These are phyloP conservation scores for Arthroderma uncinatum DNA, from an alignment of 2,329 filamentous ascomycete species.

Conservation along the genomic window DNA sequence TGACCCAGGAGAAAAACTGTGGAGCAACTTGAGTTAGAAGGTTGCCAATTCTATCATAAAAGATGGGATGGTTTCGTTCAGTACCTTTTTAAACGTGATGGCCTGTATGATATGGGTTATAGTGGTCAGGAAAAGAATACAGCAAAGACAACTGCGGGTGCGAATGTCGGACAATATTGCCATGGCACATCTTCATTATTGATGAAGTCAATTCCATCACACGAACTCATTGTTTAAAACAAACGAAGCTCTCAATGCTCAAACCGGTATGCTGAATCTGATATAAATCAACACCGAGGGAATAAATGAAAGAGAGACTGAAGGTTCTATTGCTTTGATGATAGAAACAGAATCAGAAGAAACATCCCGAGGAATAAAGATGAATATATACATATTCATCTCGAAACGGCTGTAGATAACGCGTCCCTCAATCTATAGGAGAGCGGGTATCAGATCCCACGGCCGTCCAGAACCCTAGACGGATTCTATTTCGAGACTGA, in stretches of 20 bases:
- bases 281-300: no score
- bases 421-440: not conserved
- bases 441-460: not conserved
- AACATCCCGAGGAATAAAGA: not conserved
- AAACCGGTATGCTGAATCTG: not conserved
- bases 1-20: conserved; percentile 17
- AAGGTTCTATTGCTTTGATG: not conserved
- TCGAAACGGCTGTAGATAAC: not conserved
- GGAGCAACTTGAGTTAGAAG: not conserved
- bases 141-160: conserved; percentile 12
- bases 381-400: conserved; percentile 1
- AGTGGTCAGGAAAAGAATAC: conserved; percentile 10
- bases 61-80: not conserved
- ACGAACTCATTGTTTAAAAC: not conserved
- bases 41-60: not conserved
- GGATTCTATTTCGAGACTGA: not conserved
- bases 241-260: not conserved
- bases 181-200: conserved; percentile 11
- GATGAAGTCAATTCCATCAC: conserved; percentile 9
- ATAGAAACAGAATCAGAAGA: not conserved
- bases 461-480: not conserved
- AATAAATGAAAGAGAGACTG: no score
- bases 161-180: conserved; percentile 14
- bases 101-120: conserved; percentile 12
- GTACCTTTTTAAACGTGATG: conserved; percentile 13